Percentiles rank a stretch among this genome's conserved stretches.
Conservation (phyloP, 139 green algal species). For the Chlamydomonas sphaeroides region DNA sequence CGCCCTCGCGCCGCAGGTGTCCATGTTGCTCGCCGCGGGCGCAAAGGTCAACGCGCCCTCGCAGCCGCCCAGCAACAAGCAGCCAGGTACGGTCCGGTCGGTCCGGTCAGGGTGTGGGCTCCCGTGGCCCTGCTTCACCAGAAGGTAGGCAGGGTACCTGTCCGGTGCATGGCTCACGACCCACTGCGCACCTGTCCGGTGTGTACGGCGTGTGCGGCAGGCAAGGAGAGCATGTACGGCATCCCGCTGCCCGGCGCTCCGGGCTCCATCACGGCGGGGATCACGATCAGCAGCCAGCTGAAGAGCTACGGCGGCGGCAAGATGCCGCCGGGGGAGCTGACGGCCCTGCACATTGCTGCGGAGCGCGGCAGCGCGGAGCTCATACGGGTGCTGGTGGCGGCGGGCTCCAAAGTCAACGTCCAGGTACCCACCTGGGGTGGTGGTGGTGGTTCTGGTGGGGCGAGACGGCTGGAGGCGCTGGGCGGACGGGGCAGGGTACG, state of each 20-base stretch:
- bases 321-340: conserved; percentile 40
- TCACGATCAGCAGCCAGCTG: background rate
- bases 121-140: too few relatives aligned
- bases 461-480: too few relatives aligned
- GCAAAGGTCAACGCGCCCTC: conserved; percentile 36
- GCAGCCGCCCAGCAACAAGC: conserved; percentile 19
- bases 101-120: too few relatives aligned
- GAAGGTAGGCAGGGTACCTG: too few relatives aligned
- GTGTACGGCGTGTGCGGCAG: too few relatives aligned
- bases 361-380: conserved; percentile 43
- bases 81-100: too few relatives aligned
- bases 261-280: background rate
- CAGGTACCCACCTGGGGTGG: background rate
- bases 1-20: background rate
- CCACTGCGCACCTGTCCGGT: too few relatives aligned
- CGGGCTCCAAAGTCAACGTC: conserved; percentile 41
- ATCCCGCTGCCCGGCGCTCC: conserved; percentile 16
- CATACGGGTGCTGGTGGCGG: conserved; percentile 36
- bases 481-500: too few relatives aligned
- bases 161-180: too few relatives aligned
- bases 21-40: conserved; percentile 7
- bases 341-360: conserved; percentile 52
- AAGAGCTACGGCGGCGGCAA: conserved; percentile 31
- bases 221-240: conserved; percentile 3
- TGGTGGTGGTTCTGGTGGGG: background rate